These are phyloP conservation scores for Huiozyma naganishii DNA, from an alignment of 805 yeast species.

Conservation along the genomic window DNA sequence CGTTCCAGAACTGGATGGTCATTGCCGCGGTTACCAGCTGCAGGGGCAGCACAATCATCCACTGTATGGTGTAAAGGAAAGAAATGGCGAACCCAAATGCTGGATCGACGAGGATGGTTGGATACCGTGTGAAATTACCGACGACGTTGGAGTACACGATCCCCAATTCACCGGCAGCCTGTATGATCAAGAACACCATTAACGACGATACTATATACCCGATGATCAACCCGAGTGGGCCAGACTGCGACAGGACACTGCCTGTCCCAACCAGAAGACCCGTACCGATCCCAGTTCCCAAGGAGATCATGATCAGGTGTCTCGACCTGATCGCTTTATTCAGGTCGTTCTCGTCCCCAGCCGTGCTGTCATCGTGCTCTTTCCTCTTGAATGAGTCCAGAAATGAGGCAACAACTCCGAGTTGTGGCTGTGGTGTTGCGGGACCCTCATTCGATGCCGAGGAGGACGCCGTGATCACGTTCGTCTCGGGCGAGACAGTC, in stretches of 20 bases:
- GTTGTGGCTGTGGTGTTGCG: too few species aligned
- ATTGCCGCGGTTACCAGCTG: constrained; percentile 47
- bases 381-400: constrained; percentile 3
- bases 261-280: constrained; percentile 51
- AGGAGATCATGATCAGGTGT: constrained; percentile 35
- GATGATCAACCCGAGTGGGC: constrained; percentile 38
- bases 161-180: constrained; percentile 52
- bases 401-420: not conserved
- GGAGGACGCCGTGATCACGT: too few species aligned
- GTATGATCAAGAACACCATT: constrained; percentile 46
- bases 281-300: constrained; percentile 79
- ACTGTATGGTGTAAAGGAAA: constrained; percentile 45
- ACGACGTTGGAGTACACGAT: constrained; percentile 43
- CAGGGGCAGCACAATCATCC: constrained; percentile 44
- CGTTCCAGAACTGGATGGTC: constrained; percentile 38
- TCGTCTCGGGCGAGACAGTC: too few species aligned
- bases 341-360: constrained; percentile 2
- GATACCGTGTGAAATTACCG: constrained; percentile 53
- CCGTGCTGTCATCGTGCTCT: not conserved
- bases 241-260: constrained; percentile 32
- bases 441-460: too few species aligned
- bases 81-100: constrained; percentile 56
- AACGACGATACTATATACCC: constrained; percentile 46
- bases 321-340: constrained; percentile 8
- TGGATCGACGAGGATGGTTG: constrained; percentile 41